These are phyloP conservation scores for Pilobolus umbonatus DNA, from an alignment of 192 early-diverging fungal species.

Conservation along the genomic window DNA sequence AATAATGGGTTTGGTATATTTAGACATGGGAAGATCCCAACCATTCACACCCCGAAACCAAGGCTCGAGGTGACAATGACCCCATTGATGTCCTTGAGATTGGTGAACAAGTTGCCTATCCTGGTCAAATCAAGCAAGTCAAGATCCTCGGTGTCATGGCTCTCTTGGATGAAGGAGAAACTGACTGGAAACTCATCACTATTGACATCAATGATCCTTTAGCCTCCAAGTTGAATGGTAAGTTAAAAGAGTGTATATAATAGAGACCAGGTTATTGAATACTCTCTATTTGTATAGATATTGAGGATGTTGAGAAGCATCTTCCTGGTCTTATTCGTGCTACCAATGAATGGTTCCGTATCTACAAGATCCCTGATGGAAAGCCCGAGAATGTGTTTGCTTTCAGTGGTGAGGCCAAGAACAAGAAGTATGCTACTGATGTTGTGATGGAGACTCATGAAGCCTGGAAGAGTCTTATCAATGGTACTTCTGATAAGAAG, in stretches of 20 bases:
- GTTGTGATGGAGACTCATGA: slow-evolving; percentile 89
- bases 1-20: background rate
- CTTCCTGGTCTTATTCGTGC: slow-evolving; percentile 90
- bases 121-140: slow-evolving; percentile 98
- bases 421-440: slow-evolving; percentile 78
- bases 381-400: slow-evolving; percentile 99
- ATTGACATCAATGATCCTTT: slow-evolving; percentile 97
- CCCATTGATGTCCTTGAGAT: slow-evolving; percentile 98
- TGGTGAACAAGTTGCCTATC: slow-evolving; percentile 86
- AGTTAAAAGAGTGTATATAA: slow-evolving; percentile 1
- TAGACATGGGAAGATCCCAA: slow-evolving; percentile 98
- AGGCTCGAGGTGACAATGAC: slow-evolving; percentile 94
- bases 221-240: slow-evolving; percentile 87
- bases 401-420: slow-evolving; percentile 79
- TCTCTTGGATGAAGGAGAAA: slow-evolving; percentile 97
- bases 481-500: slow-evolving; percentile 9
- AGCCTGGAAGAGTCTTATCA: slow-evolving; percentile 84
- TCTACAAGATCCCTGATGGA: slow-evolving; percentile 99
- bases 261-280: background rate
- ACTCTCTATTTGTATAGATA: slow-evolving; percentile 48
- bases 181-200: slow-evolving; percentile 99
- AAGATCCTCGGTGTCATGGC: slow-evolving; percentile 98
- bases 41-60: slow-evolving; percentile 82
- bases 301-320: slow-evolving; percentile 96
- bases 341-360: slow-evolving; percentile 97